Evolutionary conservation across 2,329 filamentous ascomycete species (phyloP), one percentile per base, ranked within the genome.

Genomic region (Ascochyta rabiei): DNA sequence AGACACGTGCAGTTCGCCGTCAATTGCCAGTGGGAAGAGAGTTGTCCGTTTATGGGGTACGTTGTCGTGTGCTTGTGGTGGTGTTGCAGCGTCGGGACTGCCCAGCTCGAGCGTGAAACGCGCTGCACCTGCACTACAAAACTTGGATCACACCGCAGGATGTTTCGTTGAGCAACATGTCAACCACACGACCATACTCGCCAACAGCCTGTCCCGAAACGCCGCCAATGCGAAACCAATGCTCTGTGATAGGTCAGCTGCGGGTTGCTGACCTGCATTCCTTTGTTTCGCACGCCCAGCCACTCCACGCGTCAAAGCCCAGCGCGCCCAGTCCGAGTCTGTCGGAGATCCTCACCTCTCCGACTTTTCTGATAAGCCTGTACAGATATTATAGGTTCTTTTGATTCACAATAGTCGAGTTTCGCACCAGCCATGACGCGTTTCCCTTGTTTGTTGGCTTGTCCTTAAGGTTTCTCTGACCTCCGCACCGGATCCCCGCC

Each of bases 361-460:
- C 50, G 48, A 43, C 45, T 47, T 43, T 52, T 31, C 51, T 13
- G 56, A 56, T 60, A 66, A 61, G 60, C 55, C 41, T 34, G 38
- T 13, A 16, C 33, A 48, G 23, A 42, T 46, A 37, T 38, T 21
- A 56, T 59, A 54, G 53, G 56, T 43, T 23, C 24, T 50, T 33
- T 28, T 23, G 35, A 38, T 18, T 40, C 48, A 55, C 42, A 40
- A 49, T 47, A 45, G 39, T 59, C 53, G 54, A 59, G 62, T 55
- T 57, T 57, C 31, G 46, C 45, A 38, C 52, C 51, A 48, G 55
- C 47, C 56, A 62, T 72, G 66, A 73, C 70, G 69, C 68, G 68
- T 71, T 64, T 43, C 57, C 61, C 39, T 55, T 46, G 51, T 52
- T 53, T 45, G 37, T 23, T 59, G 57, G 58, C 54, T 48, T 35